These are phyloP conservation scores for Yamadazyma endophytica DNA, from an alignment of 805 yeast species.

Conservation along the genomic window DNA sequence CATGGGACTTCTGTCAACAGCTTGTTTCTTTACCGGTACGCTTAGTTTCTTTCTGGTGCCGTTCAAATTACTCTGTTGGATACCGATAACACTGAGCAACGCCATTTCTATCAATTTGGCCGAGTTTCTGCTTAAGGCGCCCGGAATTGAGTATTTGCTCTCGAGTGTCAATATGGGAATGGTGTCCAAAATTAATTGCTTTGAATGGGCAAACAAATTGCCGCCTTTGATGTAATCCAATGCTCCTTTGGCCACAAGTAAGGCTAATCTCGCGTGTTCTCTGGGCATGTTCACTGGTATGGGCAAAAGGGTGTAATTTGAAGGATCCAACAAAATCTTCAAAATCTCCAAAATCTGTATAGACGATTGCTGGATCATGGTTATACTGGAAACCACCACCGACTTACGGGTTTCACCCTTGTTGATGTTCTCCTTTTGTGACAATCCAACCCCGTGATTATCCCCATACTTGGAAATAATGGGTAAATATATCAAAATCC, in stretches of 20 bases:
- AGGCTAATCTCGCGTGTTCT: conserved; percentile 58
- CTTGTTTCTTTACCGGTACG: conserved; percentile 19
- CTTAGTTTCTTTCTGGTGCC: conserved; percentile 16
- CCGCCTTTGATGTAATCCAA: conserved; percentile 84
- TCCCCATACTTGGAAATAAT: conserved; percentile 38
- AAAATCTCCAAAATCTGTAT: conserved; percentile 55
- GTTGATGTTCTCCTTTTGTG: conserved; percentile 29
- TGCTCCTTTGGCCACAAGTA: conserved; percentile 69
- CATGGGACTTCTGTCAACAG: conserved; percentile 18
- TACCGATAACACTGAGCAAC: conserved; percentile 56
- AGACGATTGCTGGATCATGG: conserved; percentile 66
- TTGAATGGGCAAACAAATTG: conserved; percentile 68
- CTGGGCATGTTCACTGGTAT: conserved; percentile 61
- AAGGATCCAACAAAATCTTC: conserved; percentile 31
- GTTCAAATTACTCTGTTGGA: conserved; percentile 38
- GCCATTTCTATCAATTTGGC: conserved; percentile 55
- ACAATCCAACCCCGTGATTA: conserved; percentile 39
- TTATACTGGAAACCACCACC: conserved; percentile 47
- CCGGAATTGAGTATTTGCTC: conserved; percentile 52
- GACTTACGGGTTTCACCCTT: conserved; percentile 34
- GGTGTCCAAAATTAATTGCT: conserved; percentile 48
- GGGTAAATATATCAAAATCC: conserved; percentile 38
- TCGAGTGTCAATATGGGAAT: conserved; percentile 49
- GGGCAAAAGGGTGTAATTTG: conserved; percentile 48
- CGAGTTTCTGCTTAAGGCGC: conserved; percentile 56